Evolutionary conservation across 176 grass and related monocot species (phyloP).

Genomic region (Dactylis glomerata): DNA sequence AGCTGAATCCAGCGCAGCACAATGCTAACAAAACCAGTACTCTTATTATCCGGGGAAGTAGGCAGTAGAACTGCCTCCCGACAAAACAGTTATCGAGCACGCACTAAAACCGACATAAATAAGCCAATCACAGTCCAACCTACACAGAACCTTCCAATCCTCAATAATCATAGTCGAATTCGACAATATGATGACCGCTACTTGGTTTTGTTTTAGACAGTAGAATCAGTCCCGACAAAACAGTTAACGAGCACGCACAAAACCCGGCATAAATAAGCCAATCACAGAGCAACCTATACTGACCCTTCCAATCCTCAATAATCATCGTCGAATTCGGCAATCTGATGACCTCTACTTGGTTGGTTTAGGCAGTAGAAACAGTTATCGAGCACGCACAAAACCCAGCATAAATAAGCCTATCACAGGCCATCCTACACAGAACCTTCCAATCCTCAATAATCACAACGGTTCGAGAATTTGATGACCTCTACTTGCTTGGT

Average conservation of each 20-base stretch:
- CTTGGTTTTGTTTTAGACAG: too few relatives aligned
- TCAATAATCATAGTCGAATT: neutral
- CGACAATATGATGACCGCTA: too few relatives aligned
- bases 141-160: neutral
- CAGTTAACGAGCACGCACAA: neutral
- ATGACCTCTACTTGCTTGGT: neutral
- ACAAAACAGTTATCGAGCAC: neutral
- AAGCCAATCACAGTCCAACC: neutral
- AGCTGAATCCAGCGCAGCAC: neutral
- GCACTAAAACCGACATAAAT: neutral
- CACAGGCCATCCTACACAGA: neutral
- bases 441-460: neutral
- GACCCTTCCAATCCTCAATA: neutral
- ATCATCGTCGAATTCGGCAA: too few relatives aligned
- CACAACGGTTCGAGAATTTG: neutral
- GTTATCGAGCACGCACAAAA: neutral
- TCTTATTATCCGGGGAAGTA: neutral
- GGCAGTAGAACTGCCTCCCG: neutral
- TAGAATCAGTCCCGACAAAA: neutral
- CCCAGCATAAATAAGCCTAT: neutral
- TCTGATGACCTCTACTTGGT: too few relatives aligned
- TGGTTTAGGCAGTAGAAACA: too few relatives aligned
- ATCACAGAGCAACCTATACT: neutral
- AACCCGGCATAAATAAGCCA: neutral
- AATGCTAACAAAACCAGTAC: neutral